A percentile compares a stretch with the other conserved stretches of the same genome.
Conservation (phyloP, 768 basidiomycete species). For the Coprinopsis strossmayeri region DNA sequence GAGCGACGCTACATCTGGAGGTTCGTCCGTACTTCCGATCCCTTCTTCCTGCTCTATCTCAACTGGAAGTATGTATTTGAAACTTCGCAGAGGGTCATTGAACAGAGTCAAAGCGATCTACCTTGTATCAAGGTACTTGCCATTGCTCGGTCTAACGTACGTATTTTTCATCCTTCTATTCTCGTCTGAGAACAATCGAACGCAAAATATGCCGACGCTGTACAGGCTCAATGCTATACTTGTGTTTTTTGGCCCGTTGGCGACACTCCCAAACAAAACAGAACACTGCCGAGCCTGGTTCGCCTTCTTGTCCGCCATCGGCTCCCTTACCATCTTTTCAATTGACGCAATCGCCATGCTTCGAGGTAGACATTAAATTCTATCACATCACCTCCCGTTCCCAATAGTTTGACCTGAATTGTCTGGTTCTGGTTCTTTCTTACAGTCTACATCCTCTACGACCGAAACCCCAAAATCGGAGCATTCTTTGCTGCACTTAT, state of each 20-base stretch:
- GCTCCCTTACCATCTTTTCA: constrained; percentile 6
- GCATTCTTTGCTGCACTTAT: constrained; percentile 8
- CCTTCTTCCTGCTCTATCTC: neutral
- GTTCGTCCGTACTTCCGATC: neutral
- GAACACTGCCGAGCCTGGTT: constrained; percentile 6
- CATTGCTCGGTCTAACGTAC: neutral
- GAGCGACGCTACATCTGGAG: constrained; percentile 8
- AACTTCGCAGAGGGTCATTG: neutral
- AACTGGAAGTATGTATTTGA: neutral
- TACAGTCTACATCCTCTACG: constrained; percentile 9
- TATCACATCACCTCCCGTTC: no score
- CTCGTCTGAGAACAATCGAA: no score
- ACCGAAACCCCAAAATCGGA: constrained; percentile 6
- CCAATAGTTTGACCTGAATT: neutral
- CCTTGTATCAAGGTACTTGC: constrained; percentile 1
- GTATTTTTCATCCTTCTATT: no score
- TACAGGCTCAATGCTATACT: neutral
- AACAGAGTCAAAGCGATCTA: constrained; percentile 8
- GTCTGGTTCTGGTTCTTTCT: neutral
- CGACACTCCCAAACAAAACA: neutral
- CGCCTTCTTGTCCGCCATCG: neutral
- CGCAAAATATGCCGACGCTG: no score
- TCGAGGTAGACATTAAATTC: neutral
- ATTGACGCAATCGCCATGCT: constrained; percentile 10
- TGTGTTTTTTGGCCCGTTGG: constrained; percentile 5